Evolutionary conservation across 306 rosid genomes (phyloP).

Genomic region (Dalbergia oliveri): DNA sequence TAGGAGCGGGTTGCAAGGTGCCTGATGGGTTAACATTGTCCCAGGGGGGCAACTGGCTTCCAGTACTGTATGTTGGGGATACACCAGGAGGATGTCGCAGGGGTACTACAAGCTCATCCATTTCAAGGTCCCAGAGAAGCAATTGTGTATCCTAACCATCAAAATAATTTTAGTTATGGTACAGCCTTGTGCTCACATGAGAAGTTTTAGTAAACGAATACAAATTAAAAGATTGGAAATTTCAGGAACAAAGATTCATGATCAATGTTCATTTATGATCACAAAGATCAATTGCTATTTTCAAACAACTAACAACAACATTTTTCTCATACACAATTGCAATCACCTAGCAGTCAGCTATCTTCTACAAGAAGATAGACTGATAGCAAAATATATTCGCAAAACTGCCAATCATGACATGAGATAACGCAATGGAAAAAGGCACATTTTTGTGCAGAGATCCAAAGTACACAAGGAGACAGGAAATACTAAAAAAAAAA

Average conservation of each 20-base stretch:
- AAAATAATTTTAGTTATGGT: slow-evolving; percentile 4
- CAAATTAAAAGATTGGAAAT: neutral
- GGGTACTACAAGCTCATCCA: slow-evolving; percentile 41
- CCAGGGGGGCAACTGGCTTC: slow-evolving; percentile 96
- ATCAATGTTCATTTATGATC: neutral
- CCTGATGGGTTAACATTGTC: slow-evolving; percentile 77
- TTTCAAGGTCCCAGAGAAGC: slow-evolving; percentile 61
- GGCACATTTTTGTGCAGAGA: too few relatives aligned
- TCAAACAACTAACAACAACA: neutral
- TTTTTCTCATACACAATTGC: too few relatives aligned
- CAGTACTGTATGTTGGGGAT: slow-evolving; percentile 88
- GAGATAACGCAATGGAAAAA: too few relatives aligned
- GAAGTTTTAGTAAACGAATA: slow-evolving; percentile 1
- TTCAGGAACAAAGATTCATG: neutral
- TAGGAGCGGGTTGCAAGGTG: slow-evolving; percentile 91
- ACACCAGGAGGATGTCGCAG: slow-evolving; percentile 80
- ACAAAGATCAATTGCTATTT: slow-evolving; percentile 12
- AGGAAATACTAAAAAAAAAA: too few relatives aligned
- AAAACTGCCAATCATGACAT: too few relatives aligned
- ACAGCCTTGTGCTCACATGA: neutral
- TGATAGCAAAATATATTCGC: too few relatives aligned
- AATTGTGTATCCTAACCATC: slow-evolving; percentile 86
- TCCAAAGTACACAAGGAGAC: too few relatives aligned
- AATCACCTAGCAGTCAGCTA: too few relatives aligned
- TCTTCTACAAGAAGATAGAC: too few relatives aligned